A percentile compares a stretch with the other conserved stretches of the same genome.
Conservation (phyloP, 768 basidiomycete genomes). For the Roridomyces roridus region DNA sequence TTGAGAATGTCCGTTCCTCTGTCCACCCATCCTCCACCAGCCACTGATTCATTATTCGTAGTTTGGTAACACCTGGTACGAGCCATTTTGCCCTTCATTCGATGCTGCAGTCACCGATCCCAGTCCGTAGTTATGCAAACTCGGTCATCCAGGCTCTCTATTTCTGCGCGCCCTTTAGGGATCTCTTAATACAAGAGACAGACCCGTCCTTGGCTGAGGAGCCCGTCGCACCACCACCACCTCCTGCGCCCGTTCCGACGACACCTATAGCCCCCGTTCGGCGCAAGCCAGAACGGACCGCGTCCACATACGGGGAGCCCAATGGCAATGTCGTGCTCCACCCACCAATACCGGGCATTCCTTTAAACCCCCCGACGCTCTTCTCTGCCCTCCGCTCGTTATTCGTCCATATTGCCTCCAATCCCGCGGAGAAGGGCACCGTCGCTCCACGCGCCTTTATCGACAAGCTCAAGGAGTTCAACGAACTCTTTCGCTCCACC, state of each 20-base stretch:
- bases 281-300: slow-evolving; percentile 65
- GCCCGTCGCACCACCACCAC: slow-evolving; percentile 27
- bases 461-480: slow-evolving; percentile 91
- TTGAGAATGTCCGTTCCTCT: slow-evolving; percentile 84
- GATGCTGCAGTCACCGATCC: slow-evolving; percentile 23
- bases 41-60: slow-evolving; percentile 36
- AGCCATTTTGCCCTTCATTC: not conserved
- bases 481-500: slow-evolving; percentile 87
- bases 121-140: slow-evolving; percentile 83
- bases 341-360: slow-evolving; percentile 40
- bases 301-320: slow-evolving; percentile 32
- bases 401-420: slow-evolving; percentile 81
- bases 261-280: slow-evolving; percentile 47
- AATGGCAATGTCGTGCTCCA: slow-evolving; percentile 21
- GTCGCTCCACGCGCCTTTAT: slow-evolving; percentile 92
- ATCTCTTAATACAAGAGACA: slow-evolving; percentile 78
- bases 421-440: slow-evolving; percentile 81
- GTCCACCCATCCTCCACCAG: not conserved
- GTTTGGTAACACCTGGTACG: slow-evolving; percentile 97
- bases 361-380: slow-evolving; percentile 72
- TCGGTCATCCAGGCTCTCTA: slow-evolving; percentile 98
- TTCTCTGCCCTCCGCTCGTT: slow-evolving; percentile 94
- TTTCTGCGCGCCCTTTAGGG: slow-evolving; percentile 92
- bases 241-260: slow-evolving; percentile 31
- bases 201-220: slow-evolving; percentile 55